Percentiles rank a stretch among this genome's conserved stretches.
Evolutionary conservation across 176 grass and related monocot species (phyloP).

Genomic region (Musa itinerans): DNA sequence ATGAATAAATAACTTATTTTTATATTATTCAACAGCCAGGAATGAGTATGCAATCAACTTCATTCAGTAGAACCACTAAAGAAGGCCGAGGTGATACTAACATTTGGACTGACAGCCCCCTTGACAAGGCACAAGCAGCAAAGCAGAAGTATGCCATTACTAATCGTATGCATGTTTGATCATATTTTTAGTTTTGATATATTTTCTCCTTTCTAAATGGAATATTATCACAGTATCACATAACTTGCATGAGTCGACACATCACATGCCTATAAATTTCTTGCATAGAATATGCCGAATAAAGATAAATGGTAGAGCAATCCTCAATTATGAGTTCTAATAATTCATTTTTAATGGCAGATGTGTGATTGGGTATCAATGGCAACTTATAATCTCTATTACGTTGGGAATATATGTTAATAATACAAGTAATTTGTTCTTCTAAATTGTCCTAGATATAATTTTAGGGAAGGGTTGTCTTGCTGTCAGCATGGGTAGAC

Average conservation of each 20-base stretch:
- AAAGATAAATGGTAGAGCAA: no score
- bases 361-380: no score
- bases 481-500: no score
- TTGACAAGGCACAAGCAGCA: slow-evolving; percentile 82
- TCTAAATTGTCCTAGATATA: no score
- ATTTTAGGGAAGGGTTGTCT: no score
- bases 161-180: slow-evolving; percentile 1
- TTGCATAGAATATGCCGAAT: no score
- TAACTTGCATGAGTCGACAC: background rate
- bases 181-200: background rate
- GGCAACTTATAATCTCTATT: no score
- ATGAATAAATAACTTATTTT: slow-evolving; percentile 7
- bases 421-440: no score
- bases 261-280: no score
- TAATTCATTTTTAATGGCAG: no score
- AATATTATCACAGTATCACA: background rate
- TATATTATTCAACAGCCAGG: slow-evolving; percentile 43
- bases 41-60: slow-evolving; percentile 74
- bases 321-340: no score
- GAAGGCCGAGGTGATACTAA: slow-evolving; percentile 84
- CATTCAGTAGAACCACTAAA: slow-evolving; percentile 78
- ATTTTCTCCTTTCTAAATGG: background rate
- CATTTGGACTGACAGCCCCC: slow-evolving; percentile 73
- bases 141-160: slow-evolving; percentile 55
- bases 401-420: no score